phyloP scores from a whole-genome alignment of 2,329 filamentous ascomycete genomes.

The Phoma herbarum region DNA sequence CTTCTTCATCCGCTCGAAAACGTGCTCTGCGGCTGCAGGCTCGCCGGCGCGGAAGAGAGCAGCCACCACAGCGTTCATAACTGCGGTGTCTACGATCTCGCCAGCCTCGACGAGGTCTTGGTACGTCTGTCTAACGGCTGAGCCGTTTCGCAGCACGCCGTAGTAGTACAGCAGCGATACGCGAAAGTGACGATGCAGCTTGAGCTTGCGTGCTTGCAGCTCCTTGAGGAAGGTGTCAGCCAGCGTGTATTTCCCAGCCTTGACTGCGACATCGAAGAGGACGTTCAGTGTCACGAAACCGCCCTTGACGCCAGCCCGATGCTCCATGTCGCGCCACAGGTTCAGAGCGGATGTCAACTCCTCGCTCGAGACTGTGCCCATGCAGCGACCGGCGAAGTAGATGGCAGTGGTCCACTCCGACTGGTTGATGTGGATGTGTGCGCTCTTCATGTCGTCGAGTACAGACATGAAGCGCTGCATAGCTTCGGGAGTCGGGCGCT shows the following conservation, averaged over 20 bases:
- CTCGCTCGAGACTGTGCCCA: constrained; percentile 64
- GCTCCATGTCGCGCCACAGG: constrained; percentile 92
- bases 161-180: constrained; percentile 85
- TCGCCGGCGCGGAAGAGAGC: constrained; percentile 81
- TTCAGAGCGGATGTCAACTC: constrained; percentile 75
- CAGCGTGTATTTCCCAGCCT: constrained; percentile 81
- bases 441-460: constrained; percentile 80
- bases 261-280: constrained; percentile 86
- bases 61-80: constrained; percentile 85
- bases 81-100: constrained; percentile 86
- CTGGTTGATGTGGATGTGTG: constrained; percentile 72
- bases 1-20: constrained; percentile 85
- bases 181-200: constrained; percentile 80
- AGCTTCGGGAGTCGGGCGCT: constrained; percentile 59
- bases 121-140: constrained; percentile 79
- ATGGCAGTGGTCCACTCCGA: constrained; percentile 87
- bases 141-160: constrained; percentile 76
- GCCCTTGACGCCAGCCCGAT: constrained; percentile 68
- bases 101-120: constrained; percentile 82
- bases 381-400: constrained; percentile 77
- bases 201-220: constrained; percentile 74
- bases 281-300: constrained; percentile 91
- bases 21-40: constrained; percentile 75
- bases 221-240: constrained; percentile 87
- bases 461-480: constrained; percentile 87